Evolutionary conservation across 2,329 filamentous ascomycete species (phyloP).

Genomic region (Cladosporium sp.): DNA sequence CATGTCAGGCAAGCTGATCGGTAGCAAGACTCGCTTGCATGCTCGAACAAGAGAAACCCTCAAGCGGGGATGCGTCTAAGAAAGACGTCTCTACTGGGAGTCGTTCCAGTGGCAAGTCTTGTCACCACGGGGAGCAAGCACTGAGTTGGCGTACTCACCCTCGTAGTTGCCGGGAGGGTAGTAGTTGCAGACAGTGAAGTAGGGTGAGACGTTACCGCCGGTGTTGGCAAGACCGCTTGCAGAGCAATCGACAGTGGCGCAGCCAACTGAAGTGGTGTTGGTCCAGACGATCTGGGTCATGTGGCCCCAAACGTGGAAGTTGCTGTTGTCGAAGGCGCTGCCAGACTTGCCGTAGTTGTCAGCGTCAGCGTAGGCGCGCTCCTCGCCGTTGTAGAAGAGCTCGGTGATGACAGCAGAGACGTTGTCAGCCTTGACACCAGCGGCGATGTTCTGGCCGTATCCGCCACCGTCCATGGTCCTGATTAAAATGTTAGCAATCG

Average conservation of each 20-base stretch:
- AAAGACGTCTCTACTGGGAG: constrained; percentile 10
- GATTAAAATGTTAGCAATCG: constrained; percentile 36
- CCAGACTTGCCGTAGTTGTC: constrained; percentile 52
- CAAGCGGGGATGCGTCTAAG: background rate
- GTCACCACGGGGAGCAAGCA: constrained; percentile 38
- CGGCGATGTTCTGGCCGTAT: constrained; percentile 93
- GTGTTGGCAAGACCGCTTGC: constrained; percentile 52
- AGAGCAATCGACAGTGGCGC: constrained; percentile 58
- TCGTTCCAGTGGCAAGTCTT: constrained; percentile 38
- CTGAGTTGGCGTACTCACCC: constrained; percentile 56
- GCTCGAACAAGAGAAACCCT: constrained; percentile 11
- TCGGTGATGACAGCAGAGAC: constrained; percentile 71
- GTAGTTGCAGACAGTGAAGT: constrained; percentile 91
- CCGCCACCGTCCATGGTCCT: constrained; percentile 59
- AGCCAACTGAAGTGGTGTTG: constrained; percentile 62
- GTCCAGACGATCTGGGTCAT: constrained; percentile 77
- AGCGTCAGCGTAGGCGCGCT: constrained; percentile 33
- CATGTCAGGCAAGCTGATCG: background rate
- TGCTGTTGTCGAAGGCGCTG: constrained; percentile 58
- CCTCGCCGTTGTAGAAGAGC: constrained; percentile 86
- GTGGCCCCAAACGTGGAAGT: constrained; percentile 71
- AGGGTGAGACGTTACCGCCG: constrained; percentile 49
- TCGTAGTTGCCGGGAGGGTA: constrained; percentile 66
- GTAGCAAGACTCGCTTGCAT: constrained; percentile 11
- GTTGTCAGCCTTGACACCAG: constrained; percentile 57